Percentiles rank a stretch among this genome's conserved stretches.
phyloP scores from a whole-genome alignment of 768 basidiomycete species.

The Suillus occidentalis region DNA sequence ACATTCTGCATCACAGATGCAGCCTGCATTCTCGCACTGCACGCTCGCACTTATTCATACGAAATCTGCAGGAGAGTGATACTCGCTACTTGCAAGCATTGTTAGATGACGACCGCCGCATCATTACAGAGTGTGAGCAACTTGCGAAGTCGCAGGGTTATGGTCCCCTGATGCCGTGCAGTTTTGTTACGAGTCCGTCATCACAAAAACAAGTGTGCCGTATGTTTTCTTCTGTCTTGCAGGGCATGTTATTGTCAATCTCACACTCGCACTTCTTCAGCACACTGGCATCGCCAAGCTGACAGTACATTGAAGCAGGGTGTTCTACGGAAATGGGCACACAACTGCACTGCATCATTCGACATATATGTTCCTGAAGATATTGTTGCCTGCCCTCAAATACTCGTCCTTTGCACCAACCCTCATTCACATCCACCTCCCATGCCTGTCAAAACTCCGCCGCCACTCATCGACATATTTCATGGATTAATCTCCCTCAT shows the following conservation, averaged over 20 bases:
- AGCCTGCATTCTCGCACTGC: not conserved
- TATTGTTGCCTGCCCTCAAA: conserved; percentile 7
- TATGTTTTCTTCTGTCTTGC: not conserved
- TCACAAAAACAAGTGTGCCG: not conserved
- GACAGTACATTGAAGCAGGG: not conserved
- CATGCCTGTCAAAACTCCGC: conserved; percentile 7
- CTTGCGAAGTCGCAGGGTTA: not conserved
- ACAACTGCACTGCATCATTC: not conserved
- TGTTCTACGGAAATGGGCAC: not conserved
- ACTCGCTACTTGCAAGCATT: not conserved
- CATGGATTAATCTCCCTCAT: conserved; percentile 9
- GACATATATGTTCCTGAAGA: conserved; percentile 11
- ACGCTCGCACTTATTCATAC: not conserved
- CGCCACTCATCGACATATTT: conserved; percentile 14
- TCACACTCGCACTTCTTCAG: not conserved
- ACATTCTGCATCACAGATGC: not conserved
- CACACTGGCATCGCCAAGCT: not conserved
- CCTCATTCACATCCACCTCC: conserved; percentile 12
- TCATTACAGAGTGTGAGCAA: not conserved
- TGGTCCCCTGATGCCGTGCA: not conserved
- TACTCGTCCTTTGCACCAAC: conserved; percentile 13
- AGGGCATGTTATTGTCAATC: not conserved
- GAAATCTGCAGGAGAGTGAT: not conserved
- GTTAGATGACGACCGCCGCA: not conserved
- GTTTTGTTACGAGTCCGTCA: not conserved